Evolutionary conservation across 2,329 filamentous ascomycete species (phyloP), one percentile per base, ranked within the genome.

Genomic region (Herpotrichia juniperi): DNA sequence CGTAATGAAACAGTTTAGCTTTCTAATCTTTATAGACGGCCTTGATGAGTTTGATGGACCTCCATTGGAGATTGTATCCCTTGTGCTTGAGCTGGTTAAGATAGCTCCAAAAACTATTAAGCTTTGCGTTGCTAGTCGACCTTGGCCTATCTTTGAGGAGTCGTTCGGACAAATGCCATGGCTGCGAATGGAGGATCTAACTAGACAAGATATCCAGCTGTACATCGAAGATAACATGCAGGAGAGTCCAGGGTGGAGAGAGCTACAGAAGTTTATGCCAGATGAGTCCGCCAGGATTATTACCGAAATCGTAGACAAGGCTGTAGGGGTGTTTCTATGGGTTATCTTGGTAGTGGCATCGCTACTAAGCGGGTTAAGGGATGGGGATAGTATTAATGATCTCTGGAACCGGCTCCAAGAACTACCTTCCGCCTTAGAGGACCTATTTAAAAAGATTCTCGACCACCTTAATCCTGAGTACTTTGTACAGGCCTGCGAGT

Each of bases 281-380:
- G 28, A 32, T 0, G 11, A 26, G 10, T 17, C 50, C 10, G 11
- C 37, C 14, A 22, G 42, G 1, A 24, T 60, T 1, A 37, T 58
- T 1, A 11, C 37, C 2, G 19, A 47, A 4, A 48, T 64, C 10
- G 40, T 37, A 4, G 10, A 46, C 4, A 61, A 57, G 26, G 53
- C 62, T 1, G 24, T 40, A 12, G 62, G 62, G 4, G 54, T 61
- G 0, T 66, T 66, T 34, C 50, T 64, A 0, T 66, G 61, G 61
- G 61, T 61, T 7, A 32, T 48, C 21, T 48, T 66, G 2, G 61
- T 61, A 8, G 56, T 55, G 1, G 12, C 37, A 12, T 57, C 54
- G 3, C 44, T 64, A 4, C 30, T 56, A 4, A 51, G 48, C 10
- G 53, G 54, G 3, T 22, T 64, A 11, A 35, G 22, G 2, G 48